Conservation (phyloP, 176 grass and related monocot species). For the Triticum aestivum region IWGSC_CS_RefSeq_v2.1 NC_057810.1:533274883-533275382, state of each 20-base stretch:
- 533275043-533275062: slow-evolving; percentile 78
- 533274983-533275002: slow-evolving; percentile 67
- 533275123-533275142: not conserved
- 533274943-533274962: slow-evolving; percentile 7
- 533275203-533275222: slow-evolving; percentile 60
- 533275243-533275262: slow-evolving; percentile 73
- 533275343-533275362: slow-evolving; percentile 22
- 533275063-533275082: slow-evolving; percentile 69
- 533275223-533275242: slow-evolving; percentile 93
- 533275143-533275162: slow-evolving; percentile 26
- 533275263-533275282: slow-evolving; percentile 67
- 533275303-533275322: slow-evolving; percentile 63
- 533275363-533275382: slow-evolving; percentile 24
- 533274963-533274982: slow-evolving; percentile 16
- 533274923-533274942: slow-evolving; percentile 16
- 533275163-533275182: slow-evolving; percentile 50
- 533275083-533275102: slow-evolving; percentile 87
- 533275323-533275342: slow-evolving; percentile 35
- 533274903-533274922: slow-evolving; percentile 31
- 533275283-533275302: slow-evolving; percentile 50
- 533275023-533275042: slow-evolving; percentile 57
- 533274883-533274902: slow-evolving; percentile 43
- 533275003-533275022: slow-evolving; percentile 85
- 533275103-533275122: slow-evolving; percentile 42
- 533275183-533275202: slow-evolving; percentile 43